A percentile compares a stretch with the other conserved stretches of the same genome.
These are phyloP conservation scores for Geosmithia putterillii DNA, from an alignment of 2,329 filamentous ascomycete species.

Conservation along the genomic window DNA sequence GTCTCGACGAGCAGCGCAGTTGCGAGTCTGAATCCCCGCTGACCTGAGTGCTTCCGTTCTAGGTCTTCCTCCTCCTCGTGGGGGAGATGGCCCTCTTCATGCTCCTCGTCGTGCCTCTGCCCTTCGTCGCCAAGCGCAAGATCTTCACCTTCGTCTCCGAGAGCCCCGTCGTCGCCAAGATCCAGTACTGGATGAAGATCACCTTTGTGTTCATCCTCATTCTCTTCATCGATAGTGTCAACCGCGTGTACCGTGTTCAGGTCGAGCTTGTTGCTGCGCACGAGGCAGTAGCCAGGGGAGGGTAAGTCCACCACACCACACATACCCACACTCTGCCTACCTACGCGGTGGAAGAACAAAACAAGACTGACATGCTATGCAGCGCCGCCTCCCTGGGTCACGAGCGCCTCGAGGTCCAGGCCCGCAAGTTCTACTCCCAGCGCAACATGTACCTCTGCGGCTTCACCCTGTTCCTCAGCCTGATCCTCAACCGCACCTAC, in stretches of 20 bases:
- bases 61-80: slow-evolving; percentile 78
- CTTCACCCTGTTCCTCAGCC: slow-evolving; percentile 95
- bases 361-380: no score
- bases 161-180: slow-evolving; percentile 70
- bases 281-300: slow-evolving; percentile 35
- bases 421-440: slow-evolving; percentile 99
- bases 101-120: slow-evolving; percentile 73
- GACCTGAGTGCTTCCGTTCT: slow-evolving; percentile 6
- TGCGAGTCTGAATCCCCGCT: no score
- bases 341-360: neutral
- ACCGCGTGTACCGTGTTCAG: slow-evolving; percentile 92
- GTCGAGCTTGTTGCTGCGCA: slow-evolving; percentile 66
- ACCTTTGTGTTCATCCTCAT: slow-evolving; percentile 99
- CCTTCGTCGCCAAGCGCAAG: slow-evolving; percentile 73
- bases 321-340: neutral
- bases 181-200: slow-evolving; percentile 98
- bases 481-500: slow-evolving; percentile 98
- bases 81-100: slow-evolving; percentile 75
- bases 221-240: slow-evolving; percentile 92
- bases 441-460: slow-evolving; percentile 99
- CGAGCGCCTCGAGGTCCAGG: slow-evolving; percentile 96
- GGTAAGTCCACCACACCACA: slow-evolving; percentile 25
- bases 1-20: neutral
- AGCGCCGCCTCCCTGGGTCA: slow-evolving; percentile 66
- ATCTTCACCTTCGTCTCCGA: slow-evolving; percentile 93